Base-by-base conservation (phyloP, 495 filamentous ascomycete species). In the Gamarada debralockiae region DNA sequence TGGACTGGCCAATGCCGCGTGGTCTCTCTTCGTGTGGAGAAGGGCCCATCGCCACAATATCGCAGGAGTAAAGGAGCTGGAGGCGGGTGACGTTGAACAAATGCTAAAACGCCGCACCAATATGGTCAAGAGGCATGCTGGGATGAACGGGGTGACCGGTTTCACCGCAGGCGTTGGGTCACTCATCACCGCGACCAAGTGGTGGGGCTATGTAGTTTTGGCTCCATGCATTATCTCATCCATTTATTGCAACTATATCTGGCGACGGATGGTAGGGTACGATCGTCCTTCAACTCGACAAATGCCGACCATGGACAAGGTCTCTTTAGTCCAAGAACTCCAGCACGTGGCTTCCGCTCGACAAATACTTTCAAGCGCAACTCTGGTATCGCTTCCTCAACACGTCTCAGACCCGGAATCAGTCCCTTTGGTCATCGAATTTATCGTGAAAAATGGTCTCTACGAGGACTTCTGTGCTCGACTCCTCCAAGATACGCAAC, bases 161-260 rank as follows among this genome's bases (percentile, higher is more conserved):
- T 39, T 76, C 0, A 60, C 76, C 6, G 73, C 75, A 12, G 76
- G 75, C n/a, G 73, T 66, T 10, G 74, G 70, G 2, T 77, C 74
- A 0, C 68, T 78, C 55, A 68, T 74, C 27, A 77, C 76, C 0
- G 73, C 74, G 0, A 70, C 65, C 33, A 61, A 63, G 17, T 78
- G 75, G 74, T 73, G 69, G 68, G 76, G 73, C 31, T 79, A 79
- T 36, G 62, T 74, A 1, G 65, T 77, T 0, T 46, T 79, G 45
- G 59, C 70, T n/a, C 73, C 73, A 0, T 78, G 76, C 50, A 73
- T 79, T 20, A 62, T 73, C 12, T 61, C 64, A 3, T 58, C 69
- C 13, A 66, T 74, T 13, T 17, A 65, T 8, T 68, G 66, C 58
- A 78, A 79, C 52, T 65, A 66, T 37, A 70, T 73, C 50, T 79